Conservation (phyloP, 78 protist genomes). For the Chrysochromulina parva region DNA sequence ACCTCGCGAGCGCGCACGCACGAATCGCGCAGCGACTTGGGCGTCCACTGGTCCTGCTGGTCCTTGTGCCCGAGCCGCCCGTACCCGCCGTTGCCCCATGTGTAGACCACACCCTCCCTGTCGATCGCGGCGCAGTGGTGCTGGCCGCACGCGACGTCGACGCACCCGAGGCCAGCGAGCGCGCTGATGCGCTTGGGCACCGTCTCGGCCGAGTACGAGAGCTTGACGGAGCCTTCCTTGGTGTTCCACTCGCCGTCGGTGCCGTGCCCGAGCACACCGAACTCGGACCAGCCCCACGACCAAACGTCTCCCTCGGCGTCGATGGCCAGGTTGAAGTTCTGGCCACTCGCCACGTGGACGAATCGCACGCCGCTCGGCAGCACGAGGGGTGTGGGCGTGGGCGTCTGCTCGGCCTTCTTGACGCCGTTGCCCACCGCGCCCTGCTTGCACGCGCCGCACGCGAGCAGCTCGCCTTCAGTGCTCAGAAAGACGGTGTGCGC, state of each 20-base stretch:
- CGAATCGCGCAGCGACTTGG: no score
- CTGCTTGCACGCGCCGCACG: background rate
- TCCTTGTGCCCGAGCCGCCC: background rate
- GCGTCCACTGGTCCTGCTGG: background rate
- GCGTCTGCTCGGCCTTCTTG: background rate
- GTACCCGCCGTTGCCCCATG: conserved; percentile 1
- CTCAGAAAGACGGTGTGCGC: background rate
- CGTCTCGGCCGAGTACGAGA: background rate
- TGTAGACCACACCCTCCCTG: background rate
- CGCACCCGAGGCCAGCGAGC: background rate
- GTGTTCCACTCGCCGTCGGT: background rate
- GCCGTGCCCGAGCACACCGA: background rate
- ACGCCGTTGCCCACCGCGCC: background rate
- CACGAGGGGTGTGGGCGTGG: background rate
- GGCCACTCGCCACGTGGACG: background rate
- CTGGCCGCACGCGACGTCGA: background rate
- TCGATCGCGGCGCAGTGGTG: background rate
- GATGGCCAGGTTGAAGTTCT: background rate
- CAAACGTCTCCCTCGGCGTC: background rate
- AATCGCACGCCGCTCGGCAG: no score
- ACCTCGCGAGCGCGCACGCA: no score
- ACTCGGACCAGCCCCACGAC: background rate
- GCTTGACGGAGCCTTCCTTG: background rate
- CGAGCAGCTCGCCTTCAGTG: background rate
- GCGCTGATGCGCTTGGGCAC: background rate